Percentiles rank a stretch among this genome's conserved stretches.
Conservation (phyloP, 129 eudicot species). For the Arctium lappa region DNA sequence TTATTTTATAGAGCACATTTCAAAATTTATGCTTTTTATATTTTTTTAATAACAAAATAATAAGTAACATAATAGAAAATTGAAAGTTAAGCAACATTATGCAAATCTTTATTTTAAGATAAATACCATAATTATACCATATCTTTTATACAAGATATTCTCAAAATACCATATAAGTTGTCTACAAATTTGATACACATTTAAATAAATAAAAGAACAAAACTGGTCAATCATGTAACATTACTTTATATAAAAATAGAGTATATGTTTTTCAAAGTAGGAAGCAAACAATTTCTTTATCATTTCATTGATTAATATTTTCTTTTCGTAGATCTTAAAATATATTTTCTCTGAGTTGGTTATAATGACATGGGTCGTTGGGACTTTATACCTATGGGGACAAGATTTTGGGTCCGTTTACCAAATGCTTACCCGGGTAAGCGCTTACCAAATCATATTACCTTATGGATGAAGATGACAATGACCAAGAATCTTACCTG, state of each 20-base stretch:
- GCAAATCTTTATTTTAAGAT: not conserved
- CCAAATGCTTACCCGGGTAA: too few species aligned
- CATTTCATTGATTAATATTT: not conserved
- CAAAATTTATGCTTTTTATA: too few species aligned
- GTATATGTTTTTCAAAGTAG: not conserved
- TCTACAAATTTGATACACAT: not conserved
- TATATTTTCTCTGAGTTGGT: not conserved
- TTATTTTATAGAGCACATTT: not conserved
- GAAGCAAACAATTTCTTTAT: not conserved
- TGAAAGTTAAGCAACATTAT: not conserved
- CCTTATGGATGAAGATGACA: too few species aligned
- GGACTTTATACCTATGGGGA: not conserved
- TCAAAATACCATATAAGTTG: not conserved
- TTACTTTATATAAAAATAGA: not conserved
- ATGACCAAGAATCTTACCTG: too few species aligned
- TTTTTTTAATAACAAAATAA: too few species aligned
- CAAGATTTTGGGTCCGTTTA: not conserved
- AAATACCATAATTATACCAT: not conserved
- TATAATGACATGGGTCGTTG: not conserved
- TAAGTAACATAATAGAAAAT: not conserved
- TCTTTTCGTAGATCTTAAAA: not conserved
- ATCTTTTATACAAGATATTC: not conserved
- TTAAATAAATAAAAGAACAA: not conserved
- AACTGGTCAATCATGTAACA: not conserved
- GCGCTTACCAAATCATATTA: too few species aligned